Evolutionary conservation across 108 stramenopile species (phyloP), one percentile per base, ranked within the genome.

Genomic region (Nannochloropsis oceanica): DNA sequence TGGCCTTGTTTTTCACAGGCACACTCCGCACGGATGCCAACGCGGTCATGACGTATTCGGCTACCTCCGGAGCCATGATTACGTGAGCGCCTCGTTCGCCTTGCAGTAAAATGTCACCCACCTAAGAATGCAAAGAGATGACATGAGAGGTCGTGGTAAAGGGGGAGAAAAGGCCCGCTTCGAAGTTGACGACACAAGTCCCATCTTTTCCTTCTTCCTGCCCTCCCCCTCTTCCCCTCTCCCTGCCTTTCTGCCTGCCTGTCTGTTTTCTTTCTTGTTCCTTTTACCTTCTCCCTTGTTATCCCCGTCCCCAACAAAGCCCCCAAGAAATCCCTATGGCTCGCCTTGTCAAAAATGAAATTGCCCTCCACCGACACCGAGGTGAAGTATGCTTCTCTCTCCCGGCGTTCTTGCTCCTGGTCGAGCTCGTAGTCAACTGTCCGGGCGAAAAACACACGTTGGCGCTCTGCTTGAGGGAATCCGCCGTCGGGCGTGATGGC

Each of bases 51-150:
- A 88, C 46, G 42, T 85, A 81, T 0, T 88, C 87, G 44, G 87
- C 87, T 34, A 84, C 81, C 18, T 81, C 84, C 42, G 84, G 84
- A 26, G 80, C 79, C 8, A 84, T 79, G 25, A 88, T 27, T 26
- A 88, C 84, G 27, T 88, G 87, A 8, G 87, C 87, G 25, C 87
- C 87, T 26, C 87, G 42, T 27, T 88, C 87, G 18, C 87, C 87
- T 80, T 88, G 87, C 13, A 88, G 84, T 18, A 88, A 80, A 13
- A 88, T 88, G 79, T 88, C 87, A 0, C 87, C 87, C 13, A 88
- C 80, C 87, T 87, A 43, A 7, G 18, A 18, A 73, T 73, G 59
- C 59, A 18, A n/a, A 8, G 59, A 18, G 34, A 5, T 5, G 34
- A 34, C 34, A 34, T 27, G 81, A 22, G 81, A 27, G 25, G 26